Evolutionary conservation across 257 asterid species (phyloP).

Genomic region (Ajuga chamaepitys): DNA sequence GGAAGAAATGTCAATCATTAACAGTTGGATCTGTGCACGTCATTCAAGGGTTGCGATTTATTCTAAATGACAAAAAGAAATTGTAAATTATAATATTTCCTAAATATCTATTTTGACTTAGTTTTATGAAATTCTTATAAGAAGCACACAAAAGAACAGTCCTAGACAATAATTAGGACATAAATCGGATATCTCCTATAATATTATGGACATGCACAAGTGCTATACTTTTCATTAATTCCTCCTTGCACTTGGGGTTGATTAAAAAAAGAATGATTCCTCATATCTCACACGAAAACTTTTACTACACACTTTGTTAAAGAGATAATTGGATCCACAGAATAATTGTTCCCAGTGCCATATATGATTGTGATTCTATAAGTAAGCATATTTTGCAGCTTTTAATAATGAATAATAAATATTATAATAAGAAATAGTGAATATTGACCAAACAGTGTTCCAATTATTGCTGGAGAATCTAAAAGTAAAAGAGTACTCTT

Average conservation of each 20-base stretch:
- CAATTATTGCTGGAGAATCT: constrained; percentile 32
- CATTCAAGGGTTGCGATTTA: too few relatives aligned
- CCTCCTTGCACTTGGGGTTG: constrained; percentile 13
- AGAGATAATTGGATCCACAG: constrained; percentile 2
- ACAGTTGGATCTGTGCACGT: too few relatives aligned
- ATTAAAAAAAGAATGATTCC: neutral
- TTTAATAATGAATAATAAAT: neutral
- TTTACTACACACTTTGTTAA: neutral
- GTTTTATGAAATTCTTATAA: neutral
- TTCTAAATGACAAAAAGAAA: too few relatives aligned
- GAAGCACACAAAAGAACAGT: too few relatives aligned
- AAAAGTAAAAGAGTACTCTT: neutral
- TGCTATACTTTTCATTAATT: neutral
- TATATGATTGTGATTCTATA: constrained; percentile 7
- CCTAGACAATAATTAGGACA: neutral
- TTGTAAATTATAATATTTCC: too few relatives aligned
- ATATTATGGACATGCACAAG: neutral
- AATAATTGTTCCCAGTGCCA: constrained; percentile 15
- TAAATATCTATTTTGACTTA: neutral
- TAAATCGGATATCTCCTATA: neutral
- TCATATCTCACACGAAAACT: constrained; percentile 2
- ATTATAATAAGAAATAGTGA: neutral
- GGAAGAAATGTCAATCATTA: too few relatives aligned
- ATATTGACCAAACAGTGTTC: constrained; percentile 24
- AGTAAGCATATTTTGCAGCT: neutral